These are phyloP conservation scores for Chalaropsis ovoidea DNA, from an alignment of 2,329 filamentous ascomycete species.

Conservation along the genomic window DNA sequence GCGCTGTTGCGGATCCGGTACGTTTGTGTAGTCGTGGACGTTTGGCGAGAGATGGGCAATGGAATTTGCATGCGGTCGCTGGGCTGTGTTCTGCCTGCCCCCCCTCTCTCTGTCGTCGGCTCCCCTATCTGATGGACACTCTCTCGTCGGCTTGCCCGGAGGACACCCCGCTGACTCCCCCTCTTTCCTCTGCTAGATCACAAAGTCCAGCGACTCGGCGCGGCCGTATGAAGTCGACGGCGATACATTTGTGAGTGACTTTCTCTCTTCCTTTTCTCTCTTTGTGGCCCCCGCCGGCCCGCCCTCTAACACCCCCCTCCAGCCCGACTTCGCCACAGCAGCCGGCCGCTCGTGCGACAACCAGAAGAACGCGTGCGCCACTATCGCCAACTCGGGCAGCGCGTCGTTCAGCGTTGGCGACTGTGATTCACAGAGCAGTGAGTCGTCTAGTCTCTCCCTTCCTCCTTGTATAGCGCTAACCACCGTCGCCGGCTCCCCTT, in stretches of 20 bases:
- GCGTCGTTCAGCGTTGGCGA: slow-evolving; percentile 35
- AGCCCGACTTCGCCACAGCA: slow-evolving; percentile 38
- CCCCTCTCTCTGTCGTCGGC: neutral
- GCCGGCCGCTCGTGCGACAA: slow-evolving; percentile 40
- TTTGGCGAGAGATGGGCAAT: no score
- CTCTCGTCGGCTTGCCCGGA: neutral
- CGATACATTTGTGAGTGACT: slow-evolving; percentile 36
- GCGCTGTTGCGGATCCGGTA: slow-evolving; percentile 30
- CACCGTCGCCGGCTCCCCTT: neutral
- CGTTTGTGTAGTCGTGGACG: neutral
- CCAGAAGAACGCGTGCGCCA: slow-evolving; percentile 41
- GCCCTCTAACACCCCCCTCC: slow-evolving; percentile 6
- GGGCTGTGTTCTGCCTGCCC: neutral
- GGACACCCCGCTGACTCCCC: no score
- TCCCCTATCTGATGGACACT: neutral
- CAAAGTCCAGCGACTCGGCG: slow-evolving; percentile 34
- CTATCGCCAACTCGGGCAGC: slow-evolving; percentile 34
- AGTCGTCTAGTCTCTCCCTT: slow-evolving; percentile 30
- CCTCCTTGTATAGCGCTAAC: neutral
- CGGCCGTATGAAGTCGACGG: slow-evolving; percentile 38
- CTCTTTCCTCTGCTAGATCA: slow-evolving; percentile 30
- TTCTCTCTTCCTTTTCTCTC: neutral
- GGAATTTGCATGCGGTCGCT: no score
- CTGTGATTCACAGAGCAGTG: slow-evolving; percentile 40
- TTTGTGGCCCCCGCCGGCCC: neutral